Percentiles rank a stretch among this genome's conserved stretches.
phyloP scores from a whole-genome alignment of 1,284 basidiomycete species.

The Neolentinus lepideus region DNA sequence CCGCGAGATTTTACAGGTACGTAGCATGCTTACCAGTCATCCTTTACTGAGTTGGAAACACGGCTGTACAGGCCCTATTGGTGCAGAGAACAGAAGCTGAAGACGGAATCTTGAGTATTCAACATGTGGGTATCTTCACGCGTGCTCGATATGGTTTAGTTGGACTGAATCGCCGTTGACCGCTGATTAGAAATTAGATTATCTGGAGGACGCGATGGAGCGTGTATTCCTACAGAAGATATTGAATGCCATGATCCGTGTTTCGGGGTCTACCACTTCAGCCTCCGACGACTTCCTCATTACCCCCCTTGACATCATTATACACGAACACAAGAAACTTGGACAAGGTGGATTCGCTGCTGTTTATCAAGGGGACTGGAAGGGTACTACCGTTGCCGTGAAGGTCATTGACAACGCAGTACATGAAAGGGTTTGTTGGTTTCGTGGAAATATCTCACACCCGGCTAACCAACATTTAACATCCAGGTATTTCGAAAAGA shows the following conservation, averaged over 20 bases:
- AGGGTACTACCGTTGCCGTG: slow-evolving; percentile 10
- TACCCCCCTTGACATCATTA: slow-evolving; percentile 10
- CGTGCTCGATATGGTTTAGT: background rate
- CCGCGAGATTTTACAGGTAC: slow-evolving; percentile 5
- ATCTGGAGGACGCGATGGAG: slow-evolving; percentile 2
- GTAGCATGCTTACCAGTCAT: background rate
- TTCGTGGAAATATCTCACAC: background rate
- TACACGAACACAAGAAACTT: slow-evolving; percentile 6
- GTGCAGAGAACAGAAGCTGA: slow-evolving; percentile 2
- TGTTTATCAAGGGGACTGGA: slow-evolving; percentile 9
- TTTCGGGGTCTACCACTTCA: background rate
- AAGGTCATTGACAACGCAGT: slow-evolving; percentile 9
- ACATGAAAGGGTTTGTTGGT: background rate
- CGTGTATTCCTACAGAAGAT: slow-evolving; percentile 8
- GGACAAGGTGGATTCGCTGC: slow-evolving; percentile 11
- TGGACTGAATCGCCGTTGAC: background rate
- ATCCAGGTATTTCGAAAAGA: slow-evolving; percentile 9
- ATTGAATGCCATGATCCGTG: slow-evolving; percentile 4
- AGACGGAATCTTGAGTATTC: slow-evolving; percentile 7
- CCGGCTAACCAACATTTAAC: background rate
- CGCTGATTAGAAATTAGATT: background rate
- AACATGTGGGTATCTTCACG: slow-evolving; percentile 1
- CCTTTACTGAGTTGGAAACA: background rate
- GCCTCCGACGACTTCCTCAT: slow-evolving; percentile 8
- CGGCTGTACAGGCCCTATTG: background rate